Evolutionary conservation across 176 grass and related monocot species (phyloP).

Genomic region (Bromus sterilis): DNA sequence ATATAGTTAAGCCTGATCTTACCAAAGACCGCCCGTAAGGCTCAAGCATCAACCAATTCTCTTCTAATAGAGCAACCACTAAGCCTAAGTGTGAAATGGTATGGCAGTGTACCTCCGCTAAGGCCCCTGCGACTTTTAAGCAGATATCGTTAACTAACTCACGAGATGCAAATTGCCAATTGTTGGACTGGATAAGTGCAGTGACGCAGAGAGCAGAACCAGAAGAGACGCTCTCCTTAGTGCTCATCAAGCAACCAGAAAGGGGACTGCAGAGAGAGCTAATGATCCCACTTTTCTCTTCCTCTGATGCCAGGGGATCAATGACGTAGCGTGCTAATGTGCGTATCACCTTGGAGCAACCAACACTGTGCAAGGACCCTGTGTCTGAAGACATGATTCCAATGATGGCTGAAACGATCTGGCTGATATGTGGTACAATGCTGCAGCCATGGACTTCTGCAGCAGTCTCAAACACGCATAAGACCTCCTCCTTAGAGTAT

Average conservation of each 20-base stretch:
- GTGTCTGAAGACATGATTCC: constrained; percentile 24
- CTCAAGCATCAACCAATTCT: constrained; percentile 43
- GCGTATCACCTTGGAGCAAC: constrained; percentile 36
- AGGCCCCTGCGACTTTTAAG: constrained; percentile 46
- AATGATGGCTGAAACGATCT: constrained; percentile 30
- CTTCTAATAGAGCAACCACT: constrained; percentile 39
- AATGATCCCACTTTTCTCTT: constrained; percentile 33
- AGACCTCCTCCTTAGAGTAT: constrained; percentile 14
- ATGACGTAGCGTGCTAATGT: constrained; percentile 31
- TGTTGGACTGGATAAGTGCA: constrained; percentile 46
- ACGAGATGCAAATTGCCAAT: constrained; percentile 46
- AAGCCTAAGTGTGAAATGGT: constrained; percentile 43
- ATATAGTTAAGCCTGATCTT: constrained; percentile 48
- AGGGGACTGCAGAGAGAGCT: constrained; percentile 39
- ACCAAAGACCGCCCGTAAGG: constrained; percentile 58
- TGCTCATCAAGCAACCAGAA: constrained; percentile 50
- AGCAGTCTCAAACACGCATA: constrained; percentile 39
- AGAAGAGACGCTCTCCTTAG: constrained; percentile 38
- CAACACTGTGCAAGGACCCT: neutral
- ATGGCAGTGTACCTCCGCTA: constrained; percentile 44
- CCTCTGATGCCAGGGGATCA: constrained; percentile 33
- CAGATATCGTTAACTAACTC: constrained; percentile 59
- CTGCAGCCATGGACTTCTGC: constrained; percentile 35
- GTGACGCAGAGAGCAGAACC: constrained; percentile 44
- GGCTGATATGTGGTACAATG: constrained; percentile 22